Evolutionary conservation across 2,329 filamentous ascomycete species (phyloP).

Genomic region (Hymenoscyphus scutula): DNA sequence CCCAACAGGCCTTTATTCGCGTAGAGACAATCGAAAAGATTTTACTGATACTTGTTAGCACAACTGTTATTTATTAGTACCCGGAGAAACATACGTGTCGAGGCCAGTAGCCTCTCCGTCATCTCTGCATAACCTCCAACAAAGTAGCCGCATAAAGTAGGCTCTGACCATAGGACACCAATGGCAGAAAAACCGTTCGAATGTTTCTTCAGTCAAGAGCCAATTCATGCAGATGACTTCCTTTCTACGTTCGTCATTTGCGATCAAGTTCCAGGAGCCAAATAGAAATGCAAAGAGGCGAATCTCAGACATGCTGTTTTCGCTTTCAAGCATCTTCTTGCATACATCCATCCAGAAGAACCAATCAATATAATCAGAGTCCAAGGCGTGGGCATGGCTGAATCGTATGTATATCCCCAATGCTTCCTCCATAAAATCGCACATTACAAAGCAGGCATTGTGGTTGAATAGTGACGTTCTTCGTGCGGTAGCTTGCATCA

Average conservation of each 20-base stretch:
- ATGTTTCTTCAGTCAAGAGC: conserved; percentile 58
- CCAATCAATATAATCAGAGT: conserved; percentile 55
- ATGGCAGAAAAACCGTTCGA: conserved; percentile 67
- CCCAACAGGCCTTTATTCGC: conserved; percentile 60
- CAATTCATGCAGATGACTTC: conserved; percentile 60
- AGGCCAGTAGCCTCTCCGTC: conserved; percentile 52
- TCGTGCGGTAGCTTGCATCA: conserved; percentile 60
- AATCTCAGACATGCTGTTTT: conserved; percentile 71
- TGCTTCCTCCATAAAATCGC: conserved; percentile 70
- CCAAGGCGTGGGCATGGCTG: conserved; percentile 41
- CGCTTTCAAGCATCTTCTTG: conserved; percentile 64
- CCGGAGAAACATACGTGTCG: conserved; percentile 50
- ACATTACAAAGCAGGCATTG: conserved; percentile 69
- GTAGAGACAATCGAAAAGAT: conserved; percentile 58
- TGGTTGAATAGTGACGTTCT: conserved; percentile 67
- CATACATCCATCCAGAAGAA: conserved; percentile 67
- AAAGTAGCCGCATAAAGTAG: conserved; percentile 70
- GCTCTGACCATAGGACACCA: conserved; percentile 79
- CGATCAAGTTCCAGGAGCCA: conserved; percentile 60
- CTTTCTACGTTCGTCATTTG: conserved; percentile 55
- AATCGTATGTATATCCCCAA: conserved; percentile 63
- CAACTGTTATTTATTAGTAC: background rate
- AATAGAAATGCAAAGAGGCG: conserved; percentile 68
- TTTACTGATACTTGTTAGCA: conserved; percentile 43
- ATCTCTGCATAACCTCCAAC: conserved; percentile 66